Base-by-base conservation (phyloP, 2,329 filamentous ascomycete species). In the Botrytis fabae region DNA sequence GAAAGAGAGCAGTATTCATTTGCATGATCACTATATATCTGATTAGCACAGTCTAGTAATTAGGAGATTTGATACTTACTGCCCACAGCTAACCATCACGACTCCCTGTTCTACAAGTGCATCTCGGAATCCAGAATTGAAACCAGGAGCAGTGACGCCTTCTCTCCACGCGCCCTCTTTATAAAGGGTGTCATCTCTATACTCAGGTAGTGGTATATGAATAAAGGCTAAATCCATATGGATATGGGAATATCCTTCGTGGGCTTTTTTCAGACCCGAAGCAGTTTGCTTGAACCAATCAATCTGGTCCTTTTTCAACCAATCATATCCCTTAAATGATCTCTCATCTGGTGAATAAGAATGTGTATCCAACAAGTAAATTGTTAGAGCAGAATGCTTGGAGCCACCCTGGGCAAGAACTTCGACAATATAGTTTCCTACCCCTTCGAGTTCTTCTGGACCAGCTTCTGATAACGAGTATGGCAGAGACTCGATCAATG, bases 171-270 rank as follows among this genome's bases (percentile, higher is more conserved):
- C 85, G 16, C 96, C 96, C 28, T 92, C 88, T 64, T 85, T 84
- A 3, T 84, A 84, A 48, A 92, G 88, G 3, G 88, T 85, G 1
- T 83, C 80, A 68, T 91, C 87, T 57, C 88, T 86, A 80, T 98
- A 98, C 81, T 99, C 96, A 0, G 96, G 95, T 4, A 99, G 85
- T 0, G 96, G 96, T 72, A 99, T 99, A 81, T 99, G 96, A 75
- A 99, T 97, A 81, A 99, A 99, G 0, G 96, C 94, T 82, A 98
- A 89, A 80, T 99, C 93, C 88, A 99, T 93, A 81, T 98, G 96
- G 69, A 94, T 92, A 80, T 96, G 93, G 0, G 92, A 93, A 82
- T 98, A 99, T 78, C 94, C 90, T 75, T 88, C 88, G 81, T 97
- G 95, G 74, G 89, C 89, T 79, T 91, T 90, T 83, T 93, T 93